Base-by-base conservation (phyloP, 129 eudicot genomes). In the Centella asiatica region DNA sequence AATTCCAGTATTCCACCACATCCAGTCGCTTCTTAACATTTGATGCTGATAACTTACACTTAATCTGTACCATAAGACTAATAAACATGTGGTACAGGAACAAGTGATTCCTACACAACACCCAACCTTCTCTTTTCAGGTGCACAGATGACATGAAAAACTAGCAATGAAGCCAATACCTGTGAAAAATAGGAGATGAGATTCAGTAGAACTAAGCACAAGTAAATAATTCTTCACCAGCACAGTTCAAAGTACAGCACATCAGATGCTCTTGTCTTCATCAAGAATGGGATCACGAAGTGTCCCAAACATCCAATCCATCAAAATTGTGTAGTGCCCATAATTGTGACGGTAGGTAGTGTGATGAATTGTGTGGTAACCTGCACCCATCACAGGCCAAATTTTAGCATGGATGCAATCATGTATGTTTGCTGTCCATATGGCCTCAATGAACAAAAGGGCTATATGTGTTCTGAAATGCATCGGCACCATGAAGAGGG, bases 231-330 rank as follows among this genome's bases (percentile, higher is more conserved):
- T 26, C 40, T 24, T 22, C 45, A 58, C 28, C 28, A 2, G 62
- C 40, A 19, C 45, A 57, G 23, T 5, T 11, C 45, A 34, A 53
- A 7, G 36, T 5, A 19, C 20, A 42, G 34, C 36, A 11, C 25
- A 64, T 74, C 72, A 84, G 24, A 81, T 68, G 60, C 75, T 82
- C 70, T 86, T 79, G 74, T 69, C 59, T 42, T 82, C 88, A 12
- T 86, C 87, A 19, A 78, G 83, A 1, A 27, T 20, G 1, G 96
- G 98, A 73, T 75, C 82, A 45, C 88, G 88, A 66, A 92, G 99
- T n/a, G 99, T 92, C 8, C 96, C 96, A 54, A 92, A 92, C 86
- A 87, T 77, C 96, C 96, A 92, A 74, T 92, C 99, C 99, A 92
- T 92, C 88, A 87, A 87, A 37, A 87, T 71, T 0, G 99, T 92